Percentiles rank a stretch among this genome's conserved stretches.
Conservation (phyloP, 257 asterid genomes). For the Penstemon eatonii region DNA sequence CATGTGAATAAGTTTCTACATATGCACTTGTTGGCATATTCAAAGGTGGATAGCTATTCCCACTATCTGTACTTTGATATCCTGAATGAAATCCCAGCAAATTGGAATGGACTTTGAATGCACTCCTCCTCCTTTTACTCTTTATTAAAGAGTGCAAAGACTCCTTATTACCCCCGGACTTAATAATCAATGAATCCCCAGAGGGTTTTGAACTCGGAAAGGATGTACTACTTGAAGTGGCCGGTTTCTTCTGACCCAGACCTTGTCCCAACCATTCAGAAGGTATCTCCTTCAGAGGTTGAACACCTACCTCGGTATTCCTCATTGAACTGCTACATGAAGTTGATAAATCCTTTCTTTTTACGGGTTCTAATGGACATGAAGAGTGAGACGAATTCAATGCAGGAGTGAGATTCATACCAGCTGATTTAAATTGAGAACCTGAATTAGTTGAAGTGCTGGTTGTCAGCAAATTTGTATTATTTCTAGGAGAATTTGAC, state of each 20-base stretch:
- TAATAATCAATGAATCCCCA: slow-evolving; percentile 21
- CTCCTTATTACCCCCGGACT: slow-evolving; percentile 11
- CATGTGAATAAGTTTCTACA: slow-evolving; percentile 27
- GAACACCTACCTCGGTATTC: slow-evolving; percentile 14
- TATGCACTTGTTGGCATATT: slow-evolving; percentile 11
- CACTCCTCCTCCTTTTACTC: slow-evolving; percentile 34
- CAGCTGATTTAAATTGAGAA: slow-evolving; percentile 29
- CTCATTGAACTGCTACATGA: slow-evolving; percentile 25
- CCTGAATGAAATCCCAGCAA: neutral
- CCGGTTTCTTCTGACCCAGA: slow-evolving; percentile 29
- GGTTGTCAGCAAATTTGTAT: slow-evolving; percentile 32
- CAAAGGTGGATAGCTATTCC: slow-evolving; percentile 22
- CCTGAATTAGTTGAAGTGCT: slow-evolving; percentile 41
- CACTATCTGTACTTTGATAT: slow-evolving; percentile 2
- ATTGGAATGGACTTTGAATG: slow-evolving; percentile 15
- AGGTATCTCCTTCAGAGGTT: slow-evolving; percentile 33
- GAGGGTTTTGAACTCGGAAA: slow-evolving; percentile 25
- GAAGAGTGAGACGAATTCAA: slow-evolving; percentile 30
- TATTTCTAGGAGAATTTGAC: slow-evolving; percentile 29
- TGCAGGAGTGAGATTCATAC: slow-evolving; percentile 28
- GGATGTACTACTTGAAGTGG: slow-evolving; percentile 29
- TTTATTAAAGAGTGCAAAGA: slow-evolving; percentile 27
- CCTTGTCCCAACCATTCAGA: slow-evolving; percentile 29
- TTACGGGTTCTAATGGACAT: slow-evolving; percentile 8
- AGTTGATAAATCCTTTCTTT: slow-evolving; percentile 27